A percentile compares a stretch with the other conserved stretches of the same genome.
phyloP scores from a whole-genome alignment of 1,139 yeast species.

The Blastobotrys buckinghamii region DNA sequence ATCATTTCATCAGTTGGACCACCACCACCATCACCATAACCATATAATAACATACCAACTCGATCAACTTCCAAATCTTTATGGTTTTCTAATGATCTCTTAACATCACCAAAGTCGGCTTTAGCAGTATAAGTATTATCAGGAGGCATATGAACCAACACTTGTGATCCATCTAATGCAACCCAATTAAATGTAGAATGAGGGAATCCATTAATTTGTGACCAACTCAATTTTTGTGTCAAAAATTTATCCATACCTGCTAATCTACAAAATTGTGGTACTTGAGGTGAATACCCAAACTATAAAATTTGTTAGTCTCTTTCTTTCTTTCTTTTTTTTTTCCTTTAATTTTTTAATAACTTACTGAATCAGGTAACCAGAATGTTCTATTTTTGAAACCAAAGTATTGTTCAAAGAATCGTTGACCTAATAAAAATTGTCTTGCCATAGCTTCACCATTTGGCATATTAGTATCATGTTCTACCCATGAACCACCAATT shows the following conservation, averaged over 20 bases:
- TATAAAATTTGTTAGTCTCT: not conserved
- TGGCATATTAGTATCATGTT: constrained; percentile 92
- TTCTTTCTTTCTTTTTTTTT: no score
- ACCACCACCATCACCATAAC: constrained; percentile 98
- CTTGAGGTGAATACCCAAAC: constrained; percentile 91
- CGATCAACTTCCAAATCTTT: constrained; percentile 77
- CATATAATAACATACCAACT: constrained; percentile 68
- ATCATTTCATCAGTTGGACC: constrained; percentile 94
- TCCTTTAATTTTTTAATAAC: no score
- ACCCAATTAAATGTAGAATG: constrained; percentile 92
- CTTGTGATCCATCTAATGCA: constrained; percentile 88
- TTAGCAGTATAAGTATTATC: constrained; percentile 90
- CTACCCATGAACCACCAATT: constrained; percentile 97
- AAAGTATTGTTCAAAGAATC: constrained; percentile 72
- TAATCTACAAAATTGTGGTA: constrained; percentile 84
- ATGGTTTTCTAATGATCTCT: constrained; percentile 72
- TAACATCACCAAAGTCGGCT: constrained; percentile 89
- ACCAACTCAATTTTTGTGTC: constrained; percentile 95
- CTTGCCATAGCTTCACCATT: constrained; percentile 84
- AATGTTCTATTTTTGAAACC: constrained; percentile 68
- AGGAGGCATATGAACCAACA: constrained; percentile 96
- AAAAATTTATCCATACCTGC: constrained; percentile 80
- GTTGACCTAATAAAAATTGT: constrained; percentile 86
- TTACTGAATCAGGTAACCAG: constrained; percentile 86
- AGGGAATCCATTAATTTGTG: constrained; percentile 86